Base-by-base conservation (phyloP, 208 protist genomes). In the Trichomonas vaginalis region DNA sequence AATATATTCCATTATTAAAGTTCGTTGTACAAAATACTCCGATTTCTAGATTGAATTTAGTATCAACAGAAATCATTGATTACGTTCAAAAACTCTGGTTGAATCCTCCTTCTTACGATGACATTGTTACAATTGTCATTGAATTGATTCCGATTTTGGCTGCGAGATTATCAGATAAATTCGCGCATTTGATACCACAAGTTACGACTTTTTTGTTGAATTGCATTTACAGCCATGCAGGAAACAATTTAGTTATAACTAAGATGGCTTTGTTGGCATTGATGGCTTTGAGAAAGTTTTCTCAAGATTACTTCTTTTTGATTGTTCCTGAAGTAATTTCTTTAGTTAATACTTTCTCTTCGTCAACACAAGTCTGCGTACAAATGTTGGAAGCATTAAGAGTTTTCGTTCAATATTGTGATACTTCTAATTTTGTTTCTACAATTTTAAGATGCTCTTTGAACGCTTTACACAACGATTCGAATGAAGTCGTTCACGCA, bases 91-190 rank as follows among this genome's bases (percentile, higher is more conserved):
- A 90, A 48, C 32, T 90, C 17, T 90, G 37, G 37, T 23, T 9
- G n/a, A 48, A 35, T 23, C 23, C 82, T 56, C 49, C 49, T 56
- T 15, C 8, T 8, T 56, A 8, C 8, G 49, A 56, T 56, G 12
- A 15, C 14, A 48, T 90, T 12, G 14, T 90, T n/a, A 10, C 82
- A 48, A 37, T 49, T 46, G 32, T 37, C 3, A 10, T 90, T 12
- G 82, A 90, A 48, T 90, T 90, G 32, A 90, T 90, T 48, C 82
- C 82, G 48, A 90, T 90, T 35, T 90, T 90, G 32, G 37, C 82
- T 12, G 48, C 32, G 32, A 39, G 35, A 39, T 2, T 90, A 35
- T 23, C 37, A 49, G 82, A 90, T n/a, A 15, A 37, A 48, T 90
- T 90, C 48, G 10, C 82, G 17, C 23, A 27, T 39, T 90, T 90